These are phyloP conservation scores for Sphaerulina musiva DNA, from an alignment of 2,329 filamentous ascomycete genomes.

Conservation along the genomic window DNA sequence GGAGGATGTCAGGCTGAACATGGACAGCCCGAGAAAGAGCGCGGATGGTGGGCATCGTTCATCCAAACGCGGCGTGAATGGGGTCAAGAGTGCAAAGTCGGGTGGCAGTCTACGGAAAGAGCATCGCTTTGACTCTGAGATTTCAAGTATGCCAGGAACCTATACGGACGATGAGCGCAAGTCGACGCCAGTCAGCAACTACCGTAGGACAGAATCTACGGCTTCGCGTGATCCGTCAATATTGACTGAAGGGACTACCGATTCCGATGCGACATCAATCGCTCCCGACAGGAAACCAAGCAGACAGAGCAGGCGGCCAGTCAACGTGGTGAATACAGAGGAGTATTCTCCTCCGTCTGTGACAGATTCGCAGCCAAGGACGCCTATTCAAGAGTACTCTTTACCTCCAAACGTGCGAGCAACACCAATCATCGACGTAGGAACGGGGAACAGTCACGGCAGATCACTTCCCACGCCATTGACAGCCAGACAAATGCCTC, in stretches of 20 bases:
- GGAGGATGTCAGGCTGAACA: constrained; percentile 34
- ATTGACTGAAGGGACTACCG: constrained; percentile 38
- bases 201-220: constrained; percentile 29
- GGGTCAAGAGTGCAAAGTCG: constrained; percentile 37
- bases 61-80: constrained; percentile 26
- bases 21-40: constrained; percentile 37
- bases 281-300: constrained; percentile 36
- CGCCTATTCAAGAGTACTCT: constrained; percentile 37
- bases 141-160: constrained; percentile 36
- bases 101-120: constrained; percentile 40
- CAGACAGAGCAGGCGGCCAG: constrained; percentile 22
- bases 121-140: constrained; percentile 35
- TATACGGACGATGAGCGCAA: constrained; percentile 35
- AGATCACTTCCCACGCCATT: constrained; percentile 33
- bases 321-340: constrained; percentile 25
- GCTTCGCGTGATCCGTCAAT: constrained; percentile 32
- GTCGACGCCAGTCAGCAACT: constrained; percentile 36
- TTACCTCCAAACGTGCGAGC: constrained; percentile 34
- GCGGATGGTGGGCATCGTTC: constrained; percentile 34
- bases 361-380: constrained; percentile 42
- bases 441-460: constrained; percentile 38
- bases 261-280: constrained; percentile 44
- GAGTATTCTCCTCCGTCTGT: constrained; percentile 38
- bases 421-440: constrained; percentile 39
- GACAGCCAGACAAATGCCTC: constrained; percentile 32